Percentiles rank a stretch among this genome's conserved stretches.
Conservation (phyloP, 208 protist genomes). For the Strigomonas culicis region DNA sequence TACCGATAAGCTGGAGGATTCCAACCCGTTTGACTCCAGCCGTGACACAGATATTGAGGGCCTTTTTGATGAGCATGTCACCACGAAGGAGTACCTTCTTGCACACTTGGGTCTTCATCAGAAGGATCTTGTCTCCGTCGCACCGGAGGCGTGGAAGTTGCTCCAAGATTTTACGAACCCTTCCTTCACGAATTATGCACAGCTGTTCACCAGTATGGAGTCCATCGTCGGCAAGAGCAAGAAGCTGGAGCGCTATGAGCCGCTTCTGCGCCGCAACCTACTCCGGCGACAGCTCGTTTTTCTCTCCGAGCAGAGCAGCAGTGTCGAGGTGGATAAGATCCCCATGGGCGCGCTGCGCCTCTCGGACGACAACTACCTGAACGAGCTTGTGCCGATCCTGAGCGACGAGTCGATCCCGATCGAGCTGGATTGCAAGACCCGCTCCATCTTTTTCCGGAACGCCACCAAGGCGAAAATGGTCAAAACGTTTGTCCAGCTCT, state of each 20-base stretch:
- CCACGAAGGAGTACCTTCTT: constrained; percentile 29
- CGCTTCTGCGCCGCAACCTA: constrained; percentile 36
- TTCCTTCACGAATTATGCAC: constrained; percentile 10
- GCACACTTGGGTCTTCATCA: neutral
- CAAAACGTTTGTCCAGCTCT: constrained; percentile 40
- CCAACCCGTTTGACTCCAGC: constrained; percentile 46
- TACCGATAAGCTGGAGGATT: constrained; percentile 35
- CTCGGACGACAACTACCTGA: constrained; percentile 51
- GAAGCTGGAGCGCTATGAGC: constrained; percentile 16
- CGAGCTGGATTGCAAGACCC: constrained; percentile 69
- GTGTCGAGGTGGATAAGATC: constrained; percentile 42
- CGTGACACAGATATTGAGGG: constrained; percentile 46
- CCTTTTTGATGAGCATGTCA: constrained; percentile 43
- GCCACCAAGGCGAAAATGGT: constrained; percentile 60
- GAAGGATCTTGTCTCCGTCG: neutral
- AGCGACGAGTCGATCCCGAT: constrained; percentile 50
- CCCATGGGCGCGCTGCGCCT: constrained; percentile 24
- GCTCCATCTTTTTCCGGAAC: constrained; percentile 57
- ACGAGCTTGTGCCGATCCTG: constrained; percentile 61
- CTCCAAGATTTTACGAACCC: constrained; percentile 13
- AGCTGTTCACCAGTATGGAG: constrained; percentile 16
- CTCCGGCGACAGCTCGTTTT: constrained; percentile 57
- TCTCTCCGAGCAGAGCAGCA: constrained; percentile 38
- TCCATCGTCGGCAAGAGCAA: constrained; percentile 17
- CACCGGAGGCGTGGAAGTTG: constrained; percentile 18